phyloP scores from a whole-genome alignment of 2,329 filamentous ascomycete genomes.

The Calonectria pauciramosa region DNA sequence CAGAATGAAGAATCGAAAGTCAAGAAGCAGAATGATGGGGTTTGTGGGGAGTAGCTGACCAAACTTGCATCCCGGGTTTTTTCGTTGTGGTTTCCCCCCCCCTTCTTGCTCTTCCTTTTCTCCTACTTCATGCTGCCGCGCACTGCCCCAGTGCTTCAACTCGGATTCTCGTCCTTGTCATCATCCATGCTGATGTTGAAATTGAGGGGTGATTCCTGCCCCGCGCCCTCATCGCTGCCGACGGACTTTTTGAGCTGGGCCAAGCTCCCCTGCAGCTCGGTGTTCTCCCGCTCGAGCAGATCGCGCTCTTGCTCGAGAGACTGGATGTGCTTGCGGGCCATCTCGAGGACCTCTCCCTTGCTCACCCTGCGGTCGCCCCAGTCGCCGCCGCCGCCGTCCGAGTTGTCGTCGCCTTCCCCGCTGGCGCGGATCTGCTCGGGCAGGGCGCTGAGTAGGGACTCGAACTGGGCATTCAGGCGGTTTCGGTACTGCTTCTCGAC shows the following conservation, averaged over 20 bases:
- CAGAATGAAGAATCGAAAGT: neutral
- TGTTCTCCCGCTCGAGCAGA: constrained; percentile 41
- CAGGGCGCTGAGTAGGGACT: constrained; percentile 41
- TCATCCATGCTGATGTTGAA: constrained; percentile 29
- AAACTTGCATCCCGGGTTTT: constrained; percentile 1
- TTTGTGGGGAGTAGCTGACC: constrained; percentile 10
- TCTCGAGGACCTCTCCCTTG: constrained; percentile 46
- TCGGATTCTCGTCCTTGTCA: constrained; percentile 22
- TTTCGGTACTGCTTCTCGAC: constrained; percentile 47
- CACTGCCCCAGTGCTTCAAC: neutral
- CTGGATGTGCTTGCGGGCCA: constrained; percentile 45
- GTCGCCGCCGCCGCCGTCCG: constrained; percentile 37
- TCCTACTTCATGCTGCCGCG: neutral
- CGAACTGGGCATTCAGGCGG: constrained; percentile 45
- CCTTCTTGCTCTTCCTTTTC: neutral
- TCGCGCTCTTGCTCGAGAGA: constrained; percentile 41
- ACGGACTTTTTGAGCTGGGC: constrained; percentile 34
- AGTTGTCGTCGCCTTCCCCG: constrained; percentile 37
- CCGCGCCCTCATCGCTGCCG: constrained; percentile 17
- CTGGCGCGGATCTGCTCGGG: constrained; percentile 40
- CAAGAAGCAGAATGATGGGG: neutral
- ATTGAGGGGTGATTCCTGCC: constrained; percentile 33
- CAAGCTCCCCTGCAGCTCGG: constrained; percentile 43
- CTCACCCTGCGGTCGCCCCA: constrained; percentile 41
- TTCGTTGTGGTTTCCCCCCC: too few relatives aligned